Evolutionary conservation across 176 grass and related monocot genomes (phyloP).

Genomic region (Eleusine coracana): DNA sequence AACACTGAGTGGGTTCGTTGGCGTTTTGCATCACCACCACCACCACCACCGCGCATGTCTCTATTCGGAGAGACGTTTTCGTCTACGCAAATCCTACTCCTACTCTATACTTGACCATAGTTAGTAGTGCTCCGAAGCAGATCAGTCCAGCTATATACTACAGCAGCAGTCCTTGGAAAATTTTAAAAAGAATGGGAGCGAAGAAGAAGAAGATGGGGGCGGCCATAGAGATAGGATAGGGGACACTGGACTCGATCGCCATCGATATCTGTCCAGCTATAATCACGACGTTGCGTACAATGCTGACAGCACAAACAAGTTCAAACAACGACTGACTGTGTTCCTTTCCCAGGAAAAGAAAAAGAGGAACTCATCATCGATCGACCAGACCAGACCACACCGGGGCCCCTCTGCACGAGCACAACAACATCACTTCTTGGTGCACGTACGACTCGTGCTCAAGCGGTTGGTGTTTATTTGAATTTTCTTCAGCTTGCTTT

Average conservation of each 20-base stretch:
- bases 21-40: background rate
- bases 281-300: background rate
- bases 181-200: background rate
- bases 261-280: background rate
- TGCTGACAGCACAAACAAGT: background rate
- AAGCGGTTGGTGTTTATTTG: too few relatives aligned
- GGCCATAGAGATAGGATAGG: too few relatives aligned
- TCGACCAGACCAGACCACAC: too few relatives aligned
- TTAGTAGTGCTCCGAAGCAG: background rate
- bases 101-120: background rate
- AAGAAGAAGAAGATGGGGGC: too few relatives aligned
- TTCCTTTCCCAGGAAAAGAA: background rate
- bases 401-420: too few relatives aligned
- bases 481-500: too few relatives aligned
- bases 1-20: slow-evolving; percentile 14
- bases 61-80: background rate
- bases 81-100: slow-evolving; percentile 40
- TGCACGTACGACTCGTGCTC: too few relatives aligned
- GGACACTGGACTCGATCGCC: background rate
- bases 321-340: background rate
- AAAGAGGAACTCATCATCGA: too few relatives aligned
- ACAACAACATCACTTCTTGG: too few relatives aligned
- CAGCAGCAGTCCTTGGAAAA: background rate
- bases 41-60: background rate
- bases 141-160: background rate